phyloP scores from a whole-genome alignment of 179 eudicot species.

The Heliamphora pulchella region DNA sequence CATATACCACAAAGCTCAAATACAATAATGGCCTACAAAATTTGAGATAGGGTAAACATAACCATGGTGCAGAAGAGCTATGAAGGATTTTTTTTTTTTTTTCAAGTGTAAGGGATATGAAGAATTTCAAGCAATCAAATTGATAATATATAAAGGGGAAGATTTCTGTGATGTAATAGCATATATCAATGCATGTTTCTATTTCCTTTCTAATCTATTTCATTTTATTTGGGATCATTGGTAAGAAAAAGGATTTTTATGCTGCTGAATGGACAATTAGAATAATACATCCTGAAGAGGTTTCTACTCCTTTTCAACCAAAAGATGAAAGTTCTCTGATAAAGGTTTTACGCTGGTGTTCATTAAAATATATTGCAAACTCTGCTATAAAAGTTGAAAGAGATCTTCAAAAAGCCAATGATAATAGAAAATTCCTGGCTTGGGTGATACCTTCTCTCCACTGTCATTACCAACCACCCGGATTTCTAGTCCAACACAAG shows the following conservation, averaged over 20 bases:
- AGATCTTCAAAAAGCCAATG: background rate
- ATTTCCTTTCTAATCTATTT: too few relatives aligned
- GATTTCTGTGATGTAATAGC: too few relatives aligned
- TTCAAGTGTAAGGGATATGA: background rate
- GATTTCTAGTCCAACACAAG: constrained; percentile 93
- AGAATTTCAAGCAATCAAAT: background rate
- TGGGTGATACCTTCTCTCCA: constrained; percentile 25
- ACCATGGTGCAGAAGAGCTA: too few relatives aligned
- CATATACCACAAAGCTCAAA: too few relatives aligned
- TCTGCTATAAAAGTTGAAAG: background rate
- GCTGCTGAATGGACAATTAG: too few relatives aligned
- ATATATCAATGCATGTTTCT: too few relatives aligned
- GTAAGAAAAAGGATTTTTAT: background rate
- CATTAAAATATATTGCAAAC: background rate
- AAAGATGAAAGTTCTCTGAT: background rate
- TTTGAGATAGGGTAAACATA: too few relatives aligned
- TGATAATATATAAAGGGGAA: too few relatives aligned
- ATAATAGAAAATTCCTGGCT: background rate
- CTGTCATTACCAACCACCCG: constrained; percentile 98
- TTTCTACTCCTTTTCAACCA: background rate
- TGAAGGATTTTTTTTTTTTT: background rate
- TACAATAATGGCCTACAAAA: too few relatives aligned
- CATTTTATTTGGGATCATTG: background rate
- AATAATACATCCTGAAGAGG: too few relatives aligned
- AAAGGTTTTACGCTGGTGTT: background rate